phyloP scores from a whole-genome alignment of 768 basidiomycete species.

The Macrolepiota dolichaula region DNA sequence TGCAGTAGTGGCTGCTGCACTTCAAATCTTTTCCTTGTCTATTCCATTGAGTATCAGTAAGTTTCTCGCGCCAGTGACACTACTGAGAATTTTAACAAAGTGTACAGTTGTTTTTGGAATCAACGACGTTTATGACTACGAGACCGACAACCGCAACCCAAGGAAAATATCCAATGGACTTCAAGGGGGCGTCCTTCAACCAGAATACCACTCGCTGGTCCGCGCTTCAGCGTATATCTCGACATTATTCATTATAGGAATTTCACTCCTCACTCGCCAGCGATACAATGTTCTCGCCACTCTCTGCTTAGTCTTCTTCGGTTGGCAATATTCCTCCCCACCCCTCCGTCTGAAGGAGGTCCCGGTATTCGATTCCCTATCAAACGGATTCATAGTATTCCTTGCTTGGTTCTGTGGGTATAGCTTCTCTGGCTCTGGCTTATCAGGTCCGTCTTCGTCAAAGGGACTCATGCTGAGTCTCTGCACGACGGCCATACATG shows the following conservation, averaged over 20 bases:
- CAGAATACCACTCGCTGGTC: conserved; percentile 11
- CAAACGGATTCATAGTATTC: conserved; percentile 15
- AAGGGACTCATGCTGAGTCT: conserved; percentile 13
- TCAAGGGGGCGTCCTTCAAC: conserved; percentile 12
- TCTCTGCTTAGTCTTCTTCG: conserved; percentile 7
- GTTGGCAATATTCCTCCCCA: conserved; percentile 16
- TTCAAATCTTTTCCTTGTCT: conserved; percentile 8
- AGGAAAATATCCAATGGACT: conserved; percentile 13
- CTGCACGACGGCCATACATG: conserved; percentile 14
- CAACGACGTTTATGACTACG: conserved; percentile 16
- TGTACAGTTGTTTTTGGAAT: conserved; percentile 17
- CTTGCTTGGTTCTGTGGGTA: conserved; percentile 17
- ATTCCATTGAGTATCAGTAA: conserved; percentile 10
- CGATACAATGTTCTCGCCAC: conserved; percentile 12
- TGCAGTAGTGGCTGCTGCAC: background rate
- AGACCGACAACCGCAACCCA: conserved; percentile 17
- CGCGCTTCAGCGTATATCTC: conserved; percentile 13
- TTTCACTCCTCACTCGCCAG: conserved; percentile 6
- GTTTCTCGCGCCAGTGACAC: background rate
- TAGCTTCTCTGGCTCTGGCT: conserved; percentile 11
- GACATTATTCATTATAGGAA: conserved; percentile 11
- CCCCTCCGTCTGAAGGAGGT: conserved; percentile 16
- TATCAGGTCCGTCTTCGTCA: conserved; percentile 5
- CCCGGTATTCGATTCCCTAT: conserved; percentile 13
- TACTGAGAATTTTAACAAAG: background rate